A percentile compares a stretch with the other conserved stretches of the same genome.
phyloP scores from a whole-genome alignment of 1,284 basidiomycete genomes.

The Ganoderma lingzhi region DNA sequence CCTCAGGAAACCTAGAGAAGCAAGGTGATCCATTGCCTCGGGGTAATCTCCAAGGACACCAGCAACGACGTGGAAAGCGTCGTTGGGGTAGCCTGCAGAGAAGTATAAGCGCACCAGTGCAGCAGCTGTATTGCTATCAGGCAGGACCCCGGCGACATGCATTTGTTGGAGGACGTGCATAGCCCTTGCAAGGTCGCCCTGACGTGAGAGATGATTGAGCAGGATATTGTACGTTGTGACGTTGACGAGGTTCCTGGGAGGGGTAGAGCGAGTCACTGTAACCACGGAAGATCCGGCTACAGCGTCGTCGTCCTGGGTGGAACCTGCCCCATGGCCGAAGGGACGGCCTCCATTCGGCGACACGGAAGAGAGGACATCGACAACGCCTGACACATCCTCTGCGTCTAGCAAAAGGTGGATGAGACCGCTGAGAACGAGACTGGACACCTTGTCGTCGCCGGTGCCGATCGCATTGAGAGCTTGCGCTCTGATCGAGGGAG shows the following conservation, averaged over 20 bases:
- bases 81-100: constrained; percentile 50
- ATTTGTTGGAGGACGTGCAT: constrained; percentile 58
- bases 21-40: constrained; percentile 36
- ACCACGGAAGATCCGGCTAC: constrained; percentile 6
- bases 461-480: constrained; percentile 55
- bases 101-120: constrained; percentile 66
- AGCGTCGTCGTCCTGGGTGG: constrained; percentile 42
- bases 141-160: constrained; percentile 49
- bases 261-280: constrained; percentile 37
- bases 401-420: constrained; percentile 65
- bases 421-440: constrained; percentile 67
- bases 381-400: constrained; percentile 56
- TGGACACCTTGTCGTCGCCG: constrained; percentile 50
- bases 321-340: constrained; percentile 42
- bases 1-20: constrained; percentile 30
- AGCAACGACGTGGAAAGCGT: constrained; percentile 59
- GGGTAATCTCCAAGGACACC: constrained; percentile 48
- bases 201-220: constrained; percentile 62
- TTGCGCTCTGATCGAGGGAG: constrained; percentile 58
- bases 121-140: constrained; percentile 55
- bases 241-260: constrained; percentile 45
- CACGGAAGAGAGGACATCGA: constrained; percentile 59
- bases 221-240: constrained; percentile 70
- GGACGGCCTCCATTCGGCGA: constrained; percentile 36
- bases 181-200: constrained; percentile 54